Evolutionary conservation across 805 yeast genomes (phyloP), one percentile per base, ranked within the genome.

Genomic region (Zygosaccharomyces siamensis): DNA sequence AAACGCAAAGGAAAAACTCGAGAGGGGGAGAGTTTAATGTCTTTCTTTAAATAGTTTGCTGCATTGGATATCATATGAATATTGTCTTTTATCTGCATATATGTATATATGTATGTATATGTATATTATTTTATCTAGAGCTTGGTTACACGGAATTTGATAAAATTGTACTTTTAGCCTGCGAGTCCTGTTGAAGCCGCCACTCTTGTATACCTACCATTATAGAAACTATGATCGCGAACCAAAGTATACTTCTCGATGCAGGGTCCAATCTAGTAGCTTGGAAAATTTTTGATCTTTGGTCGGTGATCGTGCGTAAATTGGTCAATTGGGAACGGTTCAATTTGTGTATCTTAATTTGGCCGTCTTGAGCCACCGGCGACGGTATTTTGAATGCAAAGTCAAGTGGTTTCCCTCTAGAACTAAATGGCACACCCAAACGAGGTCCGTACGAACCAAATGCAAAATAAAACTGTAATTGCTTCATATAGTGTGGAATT

Each of bases 381-480:
- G 47, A 44, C 23, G 47, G 41, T 12, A 70, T 43, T 23, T 63
- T 61, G 59, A 82, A 83, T 1, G 87, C 85, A 47, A 83, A 68
- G 62, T 84, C 89, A 42, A 73, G 75, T 0, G 87, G 89, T 6
- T 44, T 51, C 11, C 23, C 37, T 3, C 39, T 38, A 11, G 43
- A 11, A 7, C 32, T 70, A 79, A 72, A 53, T 72, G 72, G 66
- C 47, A 83, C 75, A 18, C 77, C 77, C 42, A 77, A 81, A 52
- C 95, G 72, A 1, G 80, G 83, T 0, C 89, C 93, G 75, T 85
- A 79, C 42, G 83, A 72, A 2, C 90, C 90, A 64, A 81, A 86
- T 0, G 83, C 74, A 27, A 83, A 73, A 67, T 75, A 82, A 62
- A 80, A 83, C 7, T 79, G 74, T 53, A 83, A 69, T 52, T 76